Percentiles rank a stretch among this genome's conserved stretches.
Conservation (phyloP, 176 grass and related monocot species). For the Guadua angustifolia region DNA sequence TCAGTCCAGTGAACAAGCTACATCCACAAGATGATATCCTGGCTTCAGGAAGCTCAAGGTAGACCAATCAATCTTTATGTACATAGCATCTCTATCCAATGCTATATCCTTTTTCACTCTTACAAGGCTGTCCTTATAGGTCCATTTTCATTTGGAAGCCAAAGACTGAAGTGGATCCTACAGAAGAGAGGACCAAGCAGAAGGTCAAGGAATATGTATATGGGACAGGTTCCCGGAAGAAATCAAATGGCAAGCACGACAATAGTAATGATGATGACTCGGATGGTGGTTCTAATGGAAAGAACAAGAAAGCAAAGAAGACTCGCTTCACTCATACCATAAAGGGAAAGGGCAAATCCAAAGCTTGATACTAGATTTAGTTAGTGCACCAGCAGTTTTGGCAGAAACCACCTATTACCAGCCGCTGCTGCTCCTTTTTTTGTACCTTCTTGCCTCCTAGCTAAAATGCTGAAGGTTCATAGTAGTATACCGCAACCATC, state of each 20-base stretch:
- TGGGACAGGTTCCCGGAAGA: slow-evolving; percentile 54
- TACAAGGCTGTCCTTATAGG: slow-evolving; percentile 44
- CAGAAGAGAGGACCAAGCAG: slow-evolving; percentile 48
- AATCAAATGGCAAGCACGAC: slow-evolving; percentile 57
- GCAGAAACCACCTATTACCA: neutral
- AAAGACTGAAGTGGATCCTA: slow-evolving; percentile 42
- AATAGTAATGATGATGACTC: slow-evolving; percentile 64
- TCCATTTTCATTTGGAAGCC: slow-evolving; percentile 94
- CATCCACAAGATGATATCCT: slow-evolving; percentile 77
- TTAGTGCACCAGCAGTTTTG: slow-evolving; percentile 28
- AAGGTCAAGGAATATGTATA: slow-evolving; percentile 76
- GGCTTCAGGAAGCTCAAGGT: slow-evolving; percentile 92
- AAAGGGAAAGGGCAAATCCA: slow-evolving; percentile 69
- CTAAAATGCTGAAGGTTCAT: slow-evolving; percentile 1
- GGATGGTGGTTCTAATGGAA: slow-evolving; percentile 49
- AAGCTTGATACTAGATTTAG: slow-evolving; percentile 27
- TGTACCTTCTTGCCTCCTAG: neutral
- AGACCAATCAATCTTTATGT: slow-evolving; percentile 16
- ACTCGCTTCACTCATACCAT: slow-evolving; percentile 47
- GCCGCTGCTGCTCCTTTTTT: neutral
- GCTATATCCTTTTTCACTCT: neutral
- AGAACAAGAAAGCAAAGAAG: slow-evolving; percentile 67
- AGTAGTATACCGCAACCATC: neutral
- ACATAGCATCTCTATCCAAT: neutral
- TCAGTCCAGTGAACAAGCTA: slow-evolving; percentile 92